Conservation (phyloP, 2,329 filamentous ascomycete genomes). For the Arthrobotrys sphaeroides region DNA sequence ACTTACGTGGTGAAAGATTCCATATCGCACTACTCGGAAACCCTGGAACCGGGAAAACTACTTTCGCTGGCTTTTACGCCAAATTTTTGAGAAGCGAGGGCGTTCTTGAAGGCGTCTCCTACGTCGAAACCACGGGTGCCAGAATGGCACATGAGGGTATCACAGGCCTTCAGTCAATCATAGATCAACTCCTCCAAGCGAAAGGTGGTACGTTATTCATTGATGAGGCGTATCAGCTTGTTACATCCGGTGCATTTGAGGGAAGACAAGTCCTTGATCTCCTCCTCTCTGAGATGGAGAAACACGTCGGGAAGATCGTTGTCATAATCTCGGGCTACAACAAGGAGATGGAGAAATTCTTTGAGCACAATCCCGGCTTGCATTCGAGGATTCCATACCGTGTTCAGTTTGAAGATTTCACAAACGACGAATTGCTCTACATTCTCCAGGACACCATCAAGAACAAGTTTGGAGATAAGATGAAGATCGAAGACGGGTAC, state of each 20-base stretch:
- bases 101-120: constrained; percentile 69
- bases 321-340: constrained; percentile 79
- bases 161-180: constrained; percentile 66
- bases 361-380: constrained; percentile 76
- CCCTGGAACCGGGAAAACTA: constrained; percentile 80
- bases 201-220: constrained; percentile 78
- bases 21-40: constrained; percentile 74
- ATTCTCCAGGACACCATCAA: constrained; percentile 70
- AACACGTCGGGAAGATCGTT: constrained; percentile 73
- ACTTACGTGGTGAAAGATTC: constrained; percentile 70
- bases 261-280: constrained; percentile 75
- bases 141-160: constrained; percentile 72
- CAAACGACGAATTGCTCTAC: constrained; percentile 70
- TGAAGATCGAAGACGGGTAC: constrained; percentile 70
- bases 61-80: constrained; percentile 75
- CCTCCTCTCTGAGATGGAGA: constrained; percentile 77
- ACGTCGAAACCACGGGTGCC: constrained; percentile 75
- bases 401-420: constrained; percentile 75
- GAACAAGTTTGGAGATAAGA: constrained; percentile 66
- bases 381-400: constrained; percentile 73
- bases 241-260: constrained; percentile 68
- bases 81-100: constrained; percentile 72
- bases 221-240: constrained; percentile 80
- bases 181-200: constrained; percentile 68
- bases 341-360: constrained; percentile 79